phyloP scores from a whole-genome alignment of 768 basidiomycete genomes.

The Tulasnella calospora region DNA sequence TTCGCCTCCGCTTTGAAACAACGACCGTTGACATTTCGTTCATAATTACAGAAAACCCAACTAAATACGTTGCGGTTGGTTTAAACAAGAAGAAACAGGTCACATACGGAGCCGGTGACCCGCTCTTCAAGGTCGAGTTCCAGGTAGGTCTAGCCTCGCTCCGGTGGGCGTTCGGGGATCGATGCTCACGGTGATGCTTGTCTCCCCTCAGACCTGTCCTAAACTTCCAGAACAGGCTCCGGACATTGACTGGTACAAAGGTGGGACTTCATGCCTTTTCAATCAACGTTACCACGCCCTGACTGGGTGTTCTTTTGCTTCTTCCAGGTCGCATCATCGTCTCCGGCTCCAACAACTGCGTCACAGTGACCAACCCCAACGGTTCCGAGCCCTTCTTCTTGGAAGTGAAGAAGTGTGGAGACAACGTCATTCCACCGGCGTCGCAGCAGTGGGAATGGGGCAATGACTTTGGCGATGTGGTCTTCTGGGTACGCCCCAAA shows the following conservation, averaged over 20 bases:
- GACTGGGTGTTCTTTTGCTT: neutral
- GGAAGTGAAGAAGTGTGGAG: neutral
- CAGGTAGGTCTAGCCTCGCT: neutral
- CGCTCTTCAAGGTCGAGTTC: neutral
- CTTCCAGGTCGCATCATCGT: neutral
- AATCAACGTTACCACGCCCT: neutral
- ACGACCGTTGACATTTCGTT: neutral
- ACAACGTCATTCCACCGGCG: neutral
- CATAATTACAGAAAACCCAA: neutral
- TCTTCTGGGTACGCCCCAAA: neutral
- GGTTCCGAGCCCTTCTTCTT: neutral
- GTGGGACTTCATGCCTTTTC: neutral
- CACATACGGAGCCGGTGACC: neutral
- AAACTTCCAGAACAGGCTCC: neutral
- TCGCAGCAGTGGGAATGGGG: conserved; percentile 2
- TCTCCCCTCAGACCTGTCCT: neutral
- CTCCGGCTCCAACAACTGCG: neutral
- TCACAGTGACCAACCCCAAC: neutral
- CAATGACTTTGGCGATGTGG: neutral
- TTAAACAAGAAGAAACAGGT: neutral
- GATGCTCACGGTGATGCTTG: neutral
- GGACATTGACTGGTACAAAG: neutral
- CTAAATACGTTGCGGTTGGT: neutral
- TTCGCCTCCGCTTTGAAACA: neutral
- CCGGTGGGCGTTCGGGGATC: neutral